These are phyloP conservation scores for Rosa lucieae DNA, from an alignment of 306 rosid species.

Conservation along the genomic window DNA sequence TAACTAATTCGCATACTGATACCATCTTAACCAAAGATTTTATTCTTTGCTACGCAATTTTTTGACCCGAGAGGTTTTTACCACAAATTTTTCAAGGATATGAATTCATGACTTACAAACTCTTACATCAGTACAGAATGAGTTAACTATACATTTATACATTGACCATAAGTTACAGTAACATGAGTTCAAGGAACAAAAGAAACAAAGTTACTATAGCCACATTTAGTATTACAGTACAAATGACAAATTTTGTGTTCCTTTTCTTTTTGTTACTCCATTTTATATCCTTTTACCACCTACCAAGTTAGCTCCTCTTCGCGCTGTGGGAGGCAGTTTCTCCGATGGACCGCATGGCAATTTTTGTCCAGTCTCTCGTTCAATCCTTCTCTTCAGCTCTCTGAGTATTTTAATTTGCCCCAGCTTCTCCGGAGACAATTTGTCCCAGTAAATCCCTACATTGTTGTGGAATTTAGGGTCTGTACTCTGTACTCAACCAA, in stretches of 20 bases:
- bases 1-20: no score
- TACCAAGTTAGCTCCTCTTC: conserved; percentile 36
- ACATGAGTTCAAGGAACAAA: neutral
- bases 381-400: conserved; percentile 77
- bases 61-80: no score
- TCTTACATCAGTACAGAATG: neutral
- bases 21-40: no score
- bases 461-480: neutral
- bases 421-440: conserved; percentile 86
- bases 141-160: neutral
- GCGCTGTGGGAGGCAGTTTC: conserved; percentile 81
- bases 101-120: no score
- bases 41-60: no score
- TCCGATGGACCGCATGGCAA: conserved; percentile 80
- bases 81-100: no score
- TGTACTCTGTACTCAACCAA: neutral
- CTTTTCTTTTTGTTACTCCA: neutral
- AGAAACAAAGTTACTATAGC: neutral
- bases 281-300: neutral
- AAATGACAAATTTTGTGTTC: neutral
- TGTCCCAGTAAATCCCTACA: conserved; percentile 93
- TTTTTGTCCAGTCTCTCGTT: conserved; percentile 58
- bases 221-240: neutral
- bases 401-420: conserved; percentile 75
- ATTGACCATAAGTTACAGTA: neutral